Base-by-base conservation (phyloP, 805 yeast genomes). In the Candida parachauliodes region DNA sequence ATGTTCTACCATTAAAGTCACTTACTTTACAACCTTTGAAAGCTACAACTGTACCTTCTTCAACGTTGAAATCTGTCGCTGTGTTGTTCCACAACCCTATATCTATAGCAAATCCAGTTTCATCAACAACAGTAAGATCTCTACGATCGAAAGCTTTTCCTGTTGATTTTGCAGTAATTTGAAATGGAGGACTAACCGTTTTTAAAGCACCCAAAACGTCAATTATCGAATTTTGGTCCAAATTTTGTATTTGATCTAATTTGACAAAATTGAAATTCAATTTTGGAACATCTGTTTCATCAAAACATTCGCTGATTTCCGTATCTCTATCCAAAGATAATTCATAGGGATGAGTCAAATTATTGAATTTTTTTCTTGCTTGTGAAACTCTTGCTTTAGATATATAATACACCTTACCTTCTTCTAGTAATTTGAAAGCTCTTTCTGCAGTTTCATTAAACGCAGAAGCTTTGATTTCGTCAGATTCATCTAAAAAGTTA, bases 401-500 rank as follows among this genome's bases (percentile, higher is more conserved):
- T 22, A 93, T 72, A 51, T 82, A 87, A 57, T 88, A 93, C 6
- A 86, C 94, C 60, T 84, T 81, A 24, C 96, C 96, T 55, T 88
- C 98, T 58, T 85, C 85, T 35, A 93, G 63, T 21, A 79, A 52
- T 49, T 83, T 85, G 65, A 77, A 81, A 55, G 77, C 83, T 55
- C 77, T 79, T 42, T 85, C 95, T 9, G 91, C 96, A 50, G 76
- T 74, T 26, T 87, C 91, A 58, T 85, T 86, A 62, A 93, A 93
- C 1, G 93, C 96, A 2, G 98, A 88, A 8, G 96, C 97, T 53
- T 93, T 76, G 50, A 93, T 93, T 66, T 93, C 98, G 52, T 93
- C 96, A 5, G 96, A 84, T 57, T 93, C 95, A 57, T 93, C 98
- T 40, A 91, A 65, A 41, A 93, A 79, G 49, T 88, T 87, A 21